phyloP scores from a whole-genome alignment of 2,329 filamentous ascomycete genomes.

The Acrodontium crateriforme region DNA sequence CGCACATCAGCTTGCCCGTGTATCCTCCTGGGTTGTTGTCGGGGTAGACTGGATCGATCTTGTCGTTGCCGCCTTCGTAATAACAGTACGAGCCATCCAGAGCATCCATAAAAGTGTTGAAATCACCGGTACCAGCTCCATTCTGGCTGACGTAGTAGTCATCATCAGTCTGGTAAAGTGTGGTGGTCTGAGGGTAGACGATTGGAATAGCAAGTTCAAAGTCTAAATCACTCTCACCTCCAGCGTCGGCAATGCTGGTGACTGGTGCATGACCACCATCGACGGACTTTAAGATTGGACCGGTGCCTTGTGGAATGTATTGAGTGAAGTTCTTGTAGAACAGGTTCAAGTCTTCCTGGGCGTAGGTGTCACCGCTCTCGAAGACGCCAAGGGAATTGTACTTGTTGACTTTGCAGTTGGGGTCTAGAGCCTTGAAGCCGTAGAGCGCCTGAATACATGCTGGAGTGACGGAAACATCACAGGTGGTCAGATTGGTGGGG shows the following conservation, averaged over 20 bases:
- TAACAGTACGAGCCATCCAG: constrained; percentile 2
- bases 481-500: constrained; percentile 7
- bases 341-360: constrained; percentile 29
- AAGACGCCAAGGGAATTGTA: constrained; percentile 27
- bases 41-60: constrained; percentile 37
- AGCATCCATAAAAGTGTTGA: constrained; percentile 34
- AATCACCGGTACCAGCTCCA: constrained; percentile 21
- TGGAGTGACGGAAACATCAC: constrained; percentile 11
- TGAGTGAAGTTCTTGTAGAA: constrained; percentile 24
- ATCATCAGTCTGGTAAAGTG: constrained; percentile 36
- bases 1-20: constrained; percentile 32
- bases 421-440: constrained; percentile 8
- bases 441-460: constrained; percentile 14
- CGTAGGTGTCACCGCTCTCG: constrained; percentile 30
- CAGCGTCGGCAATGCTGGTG: constrained; percentile 16
- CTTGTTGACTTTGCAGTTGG: constrained; percentile 7
- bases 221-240: constrained; percentile 34
- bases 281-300: constrained; percentile 15
- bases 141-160: constrained; percentile 21
- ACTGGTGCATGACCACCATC: constrained; percentile 8
- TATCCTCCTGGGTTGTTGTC: constrained; percentile 34
- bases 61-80: constrained; percentile 30
- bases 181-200: constrained; percentile 37
- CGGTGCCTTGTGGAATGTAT: constrained; percentile 11
- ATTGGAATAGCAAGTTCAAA: constrained; percentile 37